Evolutionary conservation across 169 alveolate genomes (phyloP), one percentile per base, ranked within the genome.

Genomic region (Perkinsus chesapeaki): DNA sequence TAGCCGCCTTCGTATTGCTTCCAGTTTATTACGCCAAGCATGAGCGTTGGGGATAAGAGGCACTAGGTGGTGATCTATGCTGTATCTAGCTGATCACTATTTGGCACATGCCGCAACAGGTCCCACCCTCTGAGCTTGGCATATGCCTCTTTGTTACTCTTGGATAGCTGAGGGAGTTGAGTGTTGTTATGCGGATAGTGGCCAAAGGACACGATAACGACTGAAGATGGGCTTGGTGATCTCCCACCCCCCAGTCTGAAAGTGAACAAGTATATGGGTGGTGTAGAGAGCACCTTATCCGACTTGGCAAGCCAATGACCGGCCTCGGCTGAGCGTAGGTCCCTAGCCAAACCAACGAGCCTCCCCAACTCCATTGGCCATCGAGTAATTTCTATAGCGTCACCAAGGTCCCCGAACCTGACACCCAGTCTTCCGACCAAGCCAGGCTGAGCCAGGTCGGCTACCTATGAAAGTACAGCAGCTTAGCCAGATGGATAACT

Each of bases 401-500:
- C 92, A 31, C 39, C 92, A 12, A 34, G 43, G 39, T 90, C 39
- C 36, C 92, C 47, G 36, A 90, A 31, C 37, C 92, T 27, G 92
- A 43, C 36, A 31, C 36, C n/a, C 39, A 34, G 92, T 27, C 92
- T 34, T 12, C 60, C 60, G 23, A 43, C 60, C 60, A 43, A 43
- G 5, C 60, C 5, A 5, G 60, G 60, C 23, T 16, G 16, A 16
- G 23, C 60, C 60, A 43, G 16, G 60, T 43, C 60, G n/a, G n/a
- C 16, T 16, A 43, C 60, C 60, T 43, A 43, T 43, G 60, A 16
- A 43, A 43, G 60, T 43, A 43, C 60, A 43, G 60, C 39, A 90
- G 92, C 92, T 90, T 90, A 36, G 92, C 92, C 34, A 90, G 39
- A 36, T 90, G 92, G 47, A 90, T 36, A 31, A 90, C 39, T 43